These are phyloP conservation scores for Geotrichum histeridarum DNA, from an alignment of 1,139 yeast genomes.

Conservation along the genomic window DNA sequence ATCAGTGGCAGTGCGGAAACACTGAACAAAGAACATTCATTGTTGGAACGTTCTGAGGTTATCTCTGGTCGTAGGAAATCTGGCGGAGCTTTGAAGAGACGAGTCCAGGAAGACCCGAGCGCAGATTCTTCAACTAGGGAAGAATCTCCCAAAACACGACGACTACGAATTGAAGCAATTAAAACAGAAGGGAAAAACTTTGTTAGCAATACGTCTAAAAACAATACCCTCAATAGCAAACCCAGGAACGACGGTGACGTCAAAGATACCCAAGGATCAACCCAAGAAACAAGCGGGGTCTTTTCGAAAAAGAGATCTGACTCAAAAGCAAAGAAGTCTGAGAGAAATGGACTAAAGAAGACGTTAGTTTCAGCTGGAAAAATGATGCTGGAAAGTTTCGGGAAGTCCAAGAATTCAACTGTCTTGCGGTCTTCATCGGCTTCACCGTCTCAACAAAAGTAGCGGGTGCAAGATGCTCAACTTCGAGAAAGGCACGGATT, in stretches of 20 bases:
- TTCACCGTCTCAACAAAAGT: not conserved
- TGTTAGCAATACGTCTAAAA: not conserved
- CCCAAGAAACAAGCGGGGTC: not conserved
- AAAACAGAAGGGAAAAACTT: not conserved
- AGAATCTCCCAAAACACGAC: not conserved
- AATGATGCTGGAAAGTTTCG: slow-evolving; percentile 1
- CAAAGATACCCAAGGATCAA: not conserved
- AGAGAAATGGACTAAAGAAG: not conserved
- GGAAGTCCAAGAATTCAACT: not conserved
- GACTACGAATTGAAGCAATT: not conserved
- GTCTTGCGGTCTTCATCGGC: not conserved
- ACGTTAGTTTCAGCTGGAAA: slow-evolving; percentile 1
- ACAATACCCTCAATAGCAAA: not conserved
- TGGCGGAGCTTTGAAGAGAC: not conserved
- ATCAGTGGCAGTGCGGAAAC: too few species aligned
- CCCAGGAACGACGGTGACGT: not conserved
- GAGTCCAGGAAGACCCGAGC: not conserved
- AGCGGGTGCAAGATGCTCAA: not conserved
- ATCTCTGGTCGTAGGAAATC: too few species aligned
- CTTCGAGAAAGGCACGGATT: too few species aligned
- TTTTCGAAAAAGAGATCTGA: not conserved
- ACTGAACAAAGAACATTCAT: too few species aligned
- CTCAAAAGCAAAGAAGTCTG: not conserved
- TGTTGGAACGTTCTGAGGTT: too few species aligned
- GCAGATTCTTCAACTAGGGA: not conserved